Conservation (phyloP, 2,329 filamentous ascomycete genomes). For the Zopfia rhizophila region DNA sequence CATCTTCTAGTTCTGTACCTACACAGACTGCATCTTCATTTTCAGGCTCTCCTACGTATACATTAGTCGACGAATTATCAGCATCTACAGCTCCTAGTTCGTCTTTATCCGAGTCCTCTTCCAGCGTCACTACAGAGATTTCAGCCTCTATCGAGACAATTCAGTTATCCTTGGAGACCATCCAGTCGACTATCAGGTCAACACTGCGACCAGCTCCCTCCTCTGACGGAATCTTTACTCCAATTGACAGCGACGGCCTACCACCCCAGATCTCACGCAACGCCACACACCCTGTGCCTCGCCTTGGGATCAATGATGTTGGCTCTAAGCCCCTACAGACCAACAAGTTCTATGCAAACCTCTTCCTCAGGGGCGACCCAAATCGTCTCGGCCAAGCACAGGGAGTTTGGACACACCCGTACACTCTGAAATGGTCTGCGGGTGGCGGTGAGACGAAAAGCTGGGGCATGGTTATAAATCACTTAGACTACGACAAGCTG, state of each 20-base stretch:
- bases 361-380: conserved; percentile 82
- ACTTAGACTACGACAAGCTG: conserved; percentile 74
- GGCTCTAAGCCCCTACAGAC: conserved; percentile 67
- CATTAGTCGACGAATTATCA: no score
- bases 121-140: no score
- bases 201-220: conserved; percentile 2
- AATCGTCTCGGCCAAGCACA: conserved; percentile 75
- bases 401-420: conserved; percentile 76
- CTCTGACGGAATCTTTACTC: conserved; percentile 52
- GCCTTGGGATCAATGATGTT: conserved; percentile 50
- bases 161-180: no score
- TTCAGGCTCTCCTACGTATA: no score
- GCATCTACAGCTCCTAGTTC: no score
- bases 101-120: no score
- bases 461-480: conserved; percentile 83
- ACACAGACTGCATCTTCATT: no score
- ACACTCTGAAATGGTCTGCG: conserved; percentile 58
- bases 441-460: conserved; percentile 59
- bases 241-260: conserved; percentile 54
- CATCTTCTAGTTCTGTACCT: no score
- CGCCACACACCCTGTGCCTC: conserved; percentile 53
- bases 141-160: no score
- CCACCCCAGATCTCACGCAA: conserved; percentile 53
- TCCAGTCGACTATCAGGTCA: no score
- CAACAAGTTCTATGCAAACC: conserved; percentile 78